These are phyloP conservation scores for Syzygium oleosum DNA, from an alignment of 345 rosid genomes.

Conservation along the genomic window DNA sequence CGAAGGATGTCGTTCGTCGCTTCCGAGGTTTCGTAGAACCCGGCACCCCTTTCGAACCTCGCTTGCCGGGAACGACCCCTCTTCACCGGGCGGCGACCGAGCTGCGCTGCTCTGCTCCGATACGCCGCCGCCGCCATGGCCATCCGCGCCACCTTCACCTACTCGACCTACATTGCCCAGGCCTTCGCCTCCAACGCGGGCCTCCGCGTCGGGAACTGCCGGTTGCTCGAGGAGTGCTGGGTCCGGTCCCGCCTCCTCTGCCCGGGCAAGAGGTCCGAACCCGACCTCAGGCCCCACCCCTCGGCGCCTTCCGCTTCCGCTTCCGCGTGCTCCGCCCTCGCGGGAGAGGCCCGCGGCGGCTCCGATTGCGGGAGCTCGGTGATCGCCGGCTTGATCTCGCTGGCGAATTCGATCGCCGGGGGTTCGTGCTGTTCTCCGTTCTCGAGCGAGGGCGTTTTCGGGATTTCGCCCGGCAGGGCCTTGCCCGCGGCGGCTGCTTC, in stretches of 20 bases:
- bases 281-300: constrained; percentile 14
- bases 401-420: constrained; percentile 39
- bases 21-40: neutral
- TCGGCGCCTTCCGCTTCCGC: constrained; percentile 3
- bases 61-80: neutral
- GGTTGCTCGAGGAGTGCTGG: constrained; percentile 44
- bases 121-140: constrained; percentile 38
- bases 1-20: neutral
- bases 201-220: constrained; percentile 35
- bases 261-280: constrained; percentile 27
- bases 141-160: constrained; percentile 54
- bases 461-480: constrained; percentile 51
- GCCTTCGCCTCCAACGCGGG: constrained; percentile 46
- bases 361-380: constrained; percentile 32
- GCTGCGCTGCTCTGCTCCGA: constrained; percentile 1
- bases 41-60: neutral
- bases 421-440: constrained; percentile 5
- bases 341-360: constrained; percentile 36
- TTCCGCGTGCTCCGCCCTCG: constrained; percentile 32
- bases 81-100: constrained; percentile 9
- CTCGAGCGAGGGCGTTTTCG: constrained; percentile 14
- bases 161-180: constrained; percentile 53
- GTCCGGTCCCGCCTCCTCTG: constrained; percentile 37
- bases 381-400: constrained; percentile 38
- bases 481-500: constrained; percentile 1